These are phyloP conservation scores for Acrocalymma vagum DNA, from an alignment of 2,329 filamentous ascomycete genomes.

Conservation along the genomic window DNA sequence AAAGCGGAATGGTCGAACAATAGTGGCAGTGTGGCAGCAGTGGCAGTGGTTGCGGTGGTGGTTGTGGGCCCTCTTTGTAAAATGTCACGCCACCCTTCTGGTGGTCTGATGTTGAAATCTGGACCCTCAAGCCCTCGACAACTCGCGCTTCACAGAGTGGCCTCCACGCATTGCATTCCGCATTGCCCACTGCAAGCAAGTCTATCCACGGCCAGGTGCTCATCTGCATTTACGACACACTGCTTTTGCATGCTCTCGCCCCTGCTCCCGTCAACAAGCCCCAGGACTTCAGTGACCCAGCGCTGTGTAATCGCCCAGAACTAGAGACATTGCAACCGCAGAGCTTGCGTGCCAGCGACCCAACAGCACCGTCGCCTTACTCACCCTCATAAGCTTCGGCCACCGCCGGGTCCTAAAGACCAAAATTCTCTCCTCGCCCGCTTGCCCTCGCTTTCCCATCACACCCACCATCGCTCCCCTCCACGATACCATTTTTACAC, in stretches of 20 bases:
- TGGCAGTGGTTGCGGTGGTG: too few relatives aligned
- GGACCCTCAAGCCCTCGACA: constrained; percentile 8
- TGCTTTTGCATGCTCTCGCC: constrained; percentile 17
- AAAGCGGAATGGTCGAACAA: constrained; percentile 14
- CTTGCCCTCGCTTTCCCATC: constrained; percentile 7
- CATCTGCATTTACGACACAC: constrained; percentile 20
- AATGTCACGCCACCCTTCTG: constrained; percentile 44
- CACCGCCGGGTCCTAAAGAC: constrained; percentile 10
- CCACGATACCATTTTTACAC: constrained; percentile 5
- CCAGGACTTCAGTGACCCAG: too few relatives aligned
- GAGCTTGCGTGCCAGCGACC: too few relatives aligned
- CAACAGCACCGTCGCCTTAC: constrained; percentile 11
- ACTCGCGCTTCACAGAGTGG: constrained; percentile 10
- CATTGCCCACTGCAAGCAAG: constrained; percentile 5
- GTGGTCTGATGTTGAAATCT: constrained; percentile 39
- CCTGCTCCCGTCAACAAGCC: constrained; percentile 16
- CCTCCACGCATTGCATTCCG: too few relatives aligned
- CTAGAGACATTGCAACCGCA: constrained; percentile 2
- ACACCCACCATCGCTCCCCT: constrained; percentile 1
- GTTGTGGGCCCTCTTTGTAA: constrained; percentile 17
- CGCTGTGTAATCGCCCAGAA: constrained; percentile 11
- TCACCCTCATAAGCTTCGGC: constrained; percentile 30
- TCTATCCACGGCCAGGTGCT: constrained; percentile 14
- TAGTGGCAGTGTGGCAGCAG: neutral
- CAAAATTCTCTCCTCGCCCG: constrained; percentile 8